Conservation (phyloP, 352 stramenopile species). For the Pythium monospermum region DNA sequence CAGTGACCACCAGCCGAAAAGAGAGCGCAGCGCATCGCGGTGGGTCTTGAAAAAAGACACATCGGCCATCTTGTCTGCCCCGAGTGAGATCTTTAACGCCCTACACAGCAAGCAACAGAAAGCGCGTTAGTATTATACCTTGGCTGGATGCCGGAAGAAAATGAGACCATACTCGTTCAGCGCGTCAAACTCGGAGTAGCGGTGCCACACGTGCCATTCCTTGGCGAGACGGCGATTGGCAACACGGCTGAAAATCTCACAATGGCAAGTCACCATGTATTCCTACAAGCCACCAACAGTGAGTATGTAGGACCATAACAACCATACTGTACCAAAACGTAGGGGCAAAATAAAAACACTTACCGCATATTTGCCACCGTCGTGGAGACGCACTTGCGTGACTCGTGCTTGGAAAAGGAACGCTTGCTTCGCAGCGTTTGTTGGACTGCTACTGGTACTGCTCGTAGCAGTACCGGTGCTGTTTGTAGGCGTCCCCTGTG, state of each 20-base stretch:
- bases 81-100: constrained; percentile 38
- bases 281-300: constrained; percentile 24
- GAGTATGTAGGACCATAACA: too few species aligned
- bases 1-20: constrained; percentile 43
- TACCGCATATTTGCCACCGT: constrained; percentile 45
- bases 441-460: too few species aligned
- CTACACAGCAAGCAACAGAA: constrained; percentile 7
- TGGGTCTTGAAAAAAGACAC: constrained; percentile 54
- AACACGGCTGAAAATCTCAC: constrained; percentile 47
- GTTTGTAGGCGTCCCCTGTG: neutral
- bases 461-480: too few species aligned
- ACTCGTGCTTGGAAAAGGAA: constrained; percentile 19
- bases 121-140: neutral
- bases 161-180: constrained; percentile 35
- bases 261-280: constrained; percentile 60
- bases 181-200: constrained; percentile 60
- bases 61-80: constrained; percentile 31
- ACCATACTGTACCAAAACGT: too few species aligned
- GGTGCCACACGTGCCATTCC: constrained; percentile 59
- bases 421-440: constrained; percentile 28
- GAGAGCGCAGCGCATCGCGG: constrained; percentile 39
- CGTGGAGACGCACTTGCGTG: constrained; percentile 28
- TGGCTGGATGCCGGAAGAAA: neutral
- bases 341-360: too few species aligned
- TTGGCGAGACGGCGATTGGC: constrained; percentile 41